phyloP scores from a whole-genome alignment of 2,329 filamentous ascomycete genomes.

The Colletotrichum phormii region DNA sequence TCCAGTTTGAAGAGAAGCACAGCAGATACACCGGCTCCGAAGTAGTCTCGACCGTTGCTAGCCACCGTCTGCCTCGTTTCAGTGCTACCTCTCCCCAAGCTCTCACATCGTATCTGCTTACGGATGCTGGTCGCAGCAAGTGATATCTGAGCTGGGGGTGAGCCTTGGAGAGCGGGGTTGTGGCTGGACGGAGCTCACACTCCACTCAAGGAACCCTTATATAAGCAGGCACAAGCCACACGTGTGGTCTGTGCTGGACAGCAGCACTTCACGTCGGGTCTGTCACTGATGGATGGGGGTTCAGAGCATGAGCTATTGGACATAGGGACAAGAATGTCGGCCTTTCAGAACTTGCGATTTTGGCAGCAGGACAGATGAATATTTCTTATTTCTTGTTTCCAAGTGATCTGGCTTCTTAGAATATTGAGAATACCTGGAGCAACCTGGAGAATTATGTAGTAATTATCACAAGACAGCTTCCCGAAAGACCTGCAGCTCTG shows the following conservation, averaged over 20 bases:
- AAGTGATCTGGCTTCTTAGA: no score
- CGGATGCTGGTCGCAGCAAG: background rate
- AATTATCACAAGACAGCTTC: background rate
- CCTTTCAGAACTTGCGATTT: background rate
- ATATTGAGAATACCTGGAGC: background rate
- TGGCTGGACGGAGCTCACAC: background rate
- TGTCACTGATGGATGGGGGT: conserved; percentile 14
- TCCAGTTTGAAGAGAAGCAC: conserved; percentile 22
- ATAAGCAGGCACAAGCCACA: conserved; percentile 16
- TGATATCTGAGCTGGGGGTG: background rate
- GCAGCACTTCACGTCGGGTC: background rate
- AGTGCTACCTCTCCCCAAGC: background rate
- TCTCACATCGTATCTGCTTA: background rate
- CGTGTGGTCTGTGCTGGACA: conserved; percentile 1
- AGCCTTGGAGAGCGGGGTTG: background rate
- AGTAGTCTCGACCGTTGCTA: conserved; percentile 5
- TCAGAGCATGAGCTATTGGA: background rate
- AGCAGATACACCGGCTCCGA: conserved; percentile 18
- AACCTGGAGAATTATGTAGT: background rate
- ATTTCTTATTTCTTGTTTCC: no score
- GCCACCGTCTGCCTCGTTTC: background rate
- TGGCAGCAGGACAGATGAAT: background rate
- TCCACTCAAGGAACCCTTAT: background rate
- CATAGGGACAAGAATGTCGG: background rate
- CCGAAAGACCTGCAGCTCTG: background rate